These are phyloP conservation scores for Leccinum subrobustum DNA, from an alignment of 1,284 basidiomycete species.

Conservation along the genomic window DNA sequence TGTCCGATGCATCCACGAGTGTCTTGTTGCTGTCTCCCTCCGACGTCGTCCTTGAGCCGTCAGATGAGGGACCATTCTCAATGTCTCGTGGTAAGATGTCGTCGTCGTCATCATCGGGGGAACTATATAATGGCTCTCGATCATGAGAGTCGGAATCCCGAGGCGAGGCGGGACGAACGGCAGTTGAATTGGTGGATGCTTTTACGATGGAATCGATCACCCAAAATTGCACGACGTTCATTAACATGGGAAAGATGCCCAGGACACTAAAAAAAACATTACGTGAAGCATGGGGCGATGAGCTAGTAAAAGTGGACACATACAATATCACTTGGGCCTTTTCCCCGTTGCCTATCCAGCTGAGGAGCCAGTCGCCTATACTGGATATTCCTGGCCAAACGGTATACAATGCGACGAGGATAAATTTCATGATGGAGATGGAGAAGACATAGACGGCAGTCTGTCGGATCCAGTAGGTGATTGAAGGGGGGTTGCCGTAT, in stretches of 20 bases:
- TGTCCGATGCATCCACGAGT: constrained; percentile 32
- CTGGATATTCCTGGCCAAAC: constrained; percentile 71
- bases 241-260: constrained; percentile 90
- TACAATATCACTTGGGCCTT: constrained; percentile 82
- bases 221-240: constrained; percentile 93
- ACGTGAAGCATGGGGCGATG: constrained; percentile 6
- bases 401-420: constrained; percentile 76
- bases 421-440: constrained; percentile 87
- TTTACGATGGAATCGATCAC: constrained; percentile 86
- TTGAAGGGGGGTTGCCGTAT: constrained; percentile 79
- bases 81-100: constrained; percentile 39
- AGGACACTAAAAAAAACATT: constrained; percentile 60
- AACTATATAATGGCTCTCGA: constrained; percentile 56
- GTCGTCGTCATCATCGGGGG: constrained; percentile 57
- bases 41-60: constrained; percentile 35
- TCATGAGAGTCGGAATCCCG: constrained; percentile 42
- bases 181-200: constrained; percentile 46
- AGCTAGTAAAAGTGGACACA: constrained; percentile 30
- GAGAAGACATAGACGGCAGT: constrained; percentile 83
- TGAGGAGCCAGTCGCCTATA: constrained; percentile 80
- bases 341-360: constrained; percentile 69
- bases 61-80: constrained; percentile 40
- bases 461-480: constrained; percentile 80
- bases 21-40: constrained; percentile 29
- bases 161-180: constrained; percentile 40